These are phyloP conservation scores for Crucibulum laeve DNA, from an alignment of 768 basidiomycete species.

Conservation along the genomic window DNA sequence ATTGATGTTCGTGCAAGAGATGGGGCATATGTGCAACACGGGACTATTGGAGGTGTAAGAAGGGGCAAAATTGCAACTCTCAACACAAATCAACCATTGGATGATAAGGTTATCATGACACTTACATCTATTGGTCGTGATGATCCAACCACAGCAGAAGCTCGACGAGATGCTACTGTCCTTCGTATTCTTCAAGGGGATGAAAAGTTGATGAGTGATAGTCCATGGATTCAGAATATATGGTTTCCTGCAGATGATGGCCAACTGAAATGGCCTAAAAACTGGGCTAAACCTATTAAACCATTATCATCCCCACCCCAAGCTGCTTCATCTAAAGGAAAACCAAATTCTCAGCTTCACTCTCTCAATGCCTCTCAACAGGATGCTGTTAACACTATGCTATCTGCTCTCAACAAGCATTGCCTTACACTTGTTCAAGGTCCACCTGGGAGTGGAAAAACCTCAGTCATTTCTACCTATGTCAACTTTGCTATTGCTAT, in stretches of 20 bases:
- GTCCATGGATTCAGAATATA: constrained; percentile 47
- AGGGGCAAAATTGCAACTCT: constrained; percentile 32
- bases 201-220: constrained; percentile 27
- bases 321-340: background rate
- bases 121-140: constrained; percentile 53
- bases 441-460: constrained; percentile 72
- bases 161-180: constrained; percentile 33
- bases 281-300: constrained; percentile 21
- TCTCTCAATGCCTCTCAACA: constrained; percentile 44
- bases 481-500: constrained; percentile 40
- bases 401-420: constrained; percentile 27
- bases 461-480: constrained; percentile 66
- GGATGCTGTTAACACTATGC: constrained; percentile 43
- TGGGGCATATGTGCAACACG: constrained; percentile 19
- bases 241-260: constrained; percentile 32
- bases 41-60: constrained; percentile 34
- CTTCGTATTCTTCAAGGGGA: constrained; percentile 40
- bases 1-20: constrained; percentile 18
- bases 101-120: constrained; percentile 26
- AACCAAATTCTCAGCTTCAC: constrained; percentile 10
- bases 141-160: constrained; percentile 56
- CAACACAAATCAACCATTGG: constrained; percentile 12
- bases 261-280: constrained; percentile 33
- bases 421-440: constrained; percentile 44
- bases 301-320: constrained; percentile 1